Evolutionary conservation across 331 rosid genomes (phyloP), one percentile per base, ranked within the genome.

Genomic region (Quercus lobata): DNA sequence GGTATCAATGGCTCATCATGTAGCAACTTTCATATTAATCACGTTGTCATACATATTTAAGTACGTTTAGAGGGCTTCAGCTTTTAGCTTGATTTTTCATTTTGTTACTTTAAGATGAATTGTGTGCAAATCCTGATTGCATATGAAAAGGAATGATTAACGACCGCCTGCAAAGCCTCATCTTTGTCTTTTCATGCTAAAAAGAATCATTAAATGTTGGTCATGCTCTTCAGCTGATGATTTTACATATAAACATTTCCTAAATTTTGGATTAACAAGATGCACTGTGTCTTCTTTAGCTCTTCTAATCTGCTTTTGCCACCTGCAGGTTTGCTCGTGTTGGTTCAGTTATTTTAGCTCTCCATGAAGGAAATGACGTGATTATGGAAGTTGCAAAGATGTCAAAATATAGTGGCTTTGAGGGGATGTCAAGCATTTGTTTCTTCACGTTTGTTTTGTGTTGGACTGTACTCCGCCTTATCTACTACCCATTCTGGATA

Each of bases 1-100:
- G 72, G 88, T 94, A 79, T 94, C 98, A 54, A 91, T 94, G 98
- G 61, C 87, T 84, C 98, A 94, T 85, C 98, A 94, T 87, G 91
- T 92, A 82, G 90, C 94, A 60, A 86, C 95, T 73, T 82, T 88
- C 82, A 86, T 73, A 78, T 97, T 94, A 86, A 89, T 94, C 46
- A 73, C 88, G 63, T 79, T 92, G 82, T 94, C 98, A 60, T 92
- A 92, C 88, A 86, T 79, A 72, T 84, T 89, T 80, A 86, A 97
- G 98, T 92, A 86, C 76, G 54, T 57, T 77, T 65, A 77, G 52
- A 37, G 75, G 73, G 62, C n/a, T 58, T 49, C 69, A n/a, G 56
- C 69, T 71, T 56, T 78, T n/a, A 76, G 73, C 80, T 74, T 71
- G 32, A 68, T 82, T 54, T 54, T 83, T 82, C 78, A 49, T 49